A percentile compares a stretch with the other conserved stretches of the same genome.
Evolutionary conservation across 345 rosid genomes (phyloP).

Genomic region (Combretum micranthum): DNA sequence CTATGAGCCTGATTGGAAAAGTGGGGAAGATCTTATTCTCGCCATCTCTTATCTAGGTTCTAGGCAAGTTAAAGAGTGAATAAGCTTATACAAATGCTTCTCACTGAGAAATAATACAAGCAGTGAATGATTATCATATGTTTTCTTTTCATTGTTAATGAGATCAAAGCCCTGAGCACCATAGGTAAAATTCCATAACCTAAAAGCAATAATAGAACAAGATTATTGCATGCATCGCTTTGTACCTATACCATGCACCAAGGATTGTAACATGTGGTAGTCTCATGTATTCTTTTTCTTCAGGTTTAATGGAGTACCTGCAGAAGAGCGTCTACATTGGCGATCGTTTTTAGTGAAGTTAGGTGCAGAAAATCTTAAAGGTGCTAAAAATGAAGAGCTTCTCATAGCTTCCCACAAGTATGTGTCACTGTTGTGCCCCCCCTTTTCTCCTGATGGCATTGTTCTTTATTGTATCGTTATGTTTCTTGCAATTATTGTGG

Average conservation of each 20-base stretch:
- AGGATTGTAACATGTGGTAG: neutral
- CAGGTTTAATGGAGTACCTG: constrained; percentile 94
- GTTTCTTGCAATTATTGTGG: no score
- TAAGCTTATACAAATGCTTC: no score
- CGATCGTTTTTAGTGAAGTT: constrained; percentile 85
- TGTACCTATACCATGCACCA: neutral
- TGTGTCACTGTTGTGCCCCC: constrained; percentile 1
- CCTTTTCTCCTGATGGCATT: neutral
- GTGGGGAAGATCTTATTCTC: no score
- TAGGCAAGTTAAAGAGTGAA: no score
- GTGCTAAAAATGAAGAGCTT: constrained; percentile 88
- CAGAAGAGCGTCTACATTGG: constrained; percentile 95
- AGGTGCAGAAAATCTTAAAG: constrained; percentile 88
- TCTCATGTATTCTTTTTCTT: constrained; percentile 1
- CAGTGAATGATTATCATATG: no score
- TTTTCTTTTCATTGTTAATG: no score
- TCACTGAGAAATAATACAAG: no score
- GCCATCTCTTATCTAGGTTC: no score
- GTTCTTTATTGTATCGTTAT: no score
- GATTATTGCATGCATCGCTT: neutral
- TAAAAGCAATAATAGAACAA: no score
- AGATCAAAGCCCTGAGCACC: neutral
- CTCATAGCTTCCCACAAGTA: constrained; percentile 97
- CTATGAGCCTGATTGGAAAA: no score
- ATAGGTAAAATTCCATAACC: no score